Base-by-base conservation (phyloP, 2,329 filamentous ascomycete genomes). In the Knufia petricola region DNA sequence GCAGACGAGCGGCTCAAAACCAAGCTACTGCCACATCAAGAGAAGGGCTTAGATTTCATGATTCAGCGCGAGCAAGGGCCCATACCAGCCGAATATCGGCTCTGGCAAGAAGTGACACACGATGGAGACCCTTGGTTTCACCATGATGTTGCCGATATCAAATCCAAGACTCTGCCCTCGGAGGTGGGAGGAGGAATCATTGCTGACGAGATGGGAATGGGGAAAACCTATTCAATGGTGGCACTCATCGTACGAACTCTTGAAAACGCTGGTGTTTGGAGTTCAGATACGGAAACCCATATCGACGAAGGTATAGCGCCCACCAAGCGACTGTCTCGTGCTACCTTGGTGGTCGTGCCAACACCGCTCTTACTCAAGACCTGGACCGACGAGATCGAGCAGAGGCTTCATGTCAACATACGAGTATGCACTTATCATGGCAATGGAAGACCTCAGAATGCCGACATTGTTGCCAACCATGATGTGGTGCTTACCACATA, bases 191-290 rank as follows among this genome's bases (percentile, higher is more conserved):
- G 64, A 31, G 74, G 74, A 0, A 73, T 81, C n/a, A 55, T 80
- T 1, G 76, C 76, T 0, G 77, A 81, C 55, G 76, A 79, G 50
- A 80, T 79, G 76, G 77, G 77, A 0, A 69, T 79, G 64, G 77
- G 77, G 0, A 81, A 81, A 55, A 72, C 76, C 0, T 63, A 78
- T 4, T 73, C 73, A 1, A 69, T 74, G 0, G 65, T 79, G 8
- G 70, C 74, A 0, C 59, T 77, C 0, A 66, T 77, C 17, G 58
- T 71, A 2, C 64, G 64, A 13, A 73, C 71, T 0, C 54, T 70
- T 0, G 59, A 64, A 0, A 44, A 59, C 2, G 71, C 66, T 1
- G 58, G 56, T 9, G 19, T 56, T 7, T 74, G 68, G 68, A 63
- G 63, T 9, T 44, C 59, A 4, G 46, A 59, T 9, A 39, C 6